A percentile compares a stretch with the other conserved stretches of the same genome.
Evolutionary conservation across 192 early-diverging fungal species (phyloP).

Genomic region (Coemansia sp.): DNA sequence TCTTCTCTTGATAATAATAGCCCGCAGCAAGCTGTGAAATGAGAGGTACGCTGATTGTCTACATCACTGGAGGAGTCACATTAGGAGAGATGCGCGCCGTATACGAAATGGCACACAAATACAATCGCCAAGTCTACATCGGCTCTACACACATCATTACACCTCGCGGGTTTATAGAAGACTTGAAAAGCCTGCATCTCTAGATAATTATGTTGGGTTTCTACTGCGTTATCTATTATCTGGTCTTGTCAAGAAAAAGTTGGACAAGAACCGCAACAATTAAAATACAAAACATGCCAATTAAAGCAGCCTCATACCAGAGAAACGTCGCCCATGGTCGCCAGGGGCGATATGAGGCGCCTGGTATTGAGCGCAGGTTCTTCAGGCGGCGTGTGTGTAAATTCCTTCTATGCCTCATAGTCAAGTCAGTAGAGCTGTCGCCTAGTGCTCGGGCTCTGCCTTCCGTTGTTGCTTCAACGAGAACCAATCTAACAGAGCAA

Average conservation of each 20-base stretch:
- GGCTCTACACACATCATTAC: slow-evolving; percentile 58
- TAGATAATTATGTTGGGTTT: neutral
- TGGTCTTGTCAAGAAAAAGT: slow-evolving; percentile 20
- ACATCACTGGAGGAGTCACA: slow-evolving; percentile 56
- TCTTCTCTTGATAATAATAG: neutral
- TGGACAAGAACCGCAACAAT: slow-evolving; percentile 19
- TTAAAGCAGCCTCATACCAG: slow-evolving; percentile 23
- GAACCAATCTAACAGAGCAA: slow-evolving; percentile 47
- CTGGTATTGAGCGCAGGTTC: slow-evolving; percentile 10
- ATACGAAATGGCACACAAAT: slow-evolving; percentile 49
- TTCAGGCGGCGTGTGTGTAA: slow-evolving; percentile 3
- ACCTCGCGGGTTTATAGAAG: slow-evolving; percentile 50
- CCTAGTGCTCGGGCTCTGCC: neutral
- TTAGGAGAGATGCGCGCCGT: slow-evolving; percentile 54
- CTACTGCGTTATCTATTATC: neutral
- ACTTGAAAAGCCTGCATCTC: slow-evolving; percentile 41
- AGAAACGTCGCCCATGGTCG: slow-evolving; percentile 30
- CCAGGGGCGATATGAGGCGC: slow-evolving; percentile 40
- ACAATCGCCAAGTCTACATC: slow-evolving; percentile 52
- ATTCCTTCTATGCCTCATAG: neutral
- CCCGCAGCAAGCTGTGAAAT: neutral
- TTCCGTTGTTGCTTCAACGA: slow-evolving; percentile 1
- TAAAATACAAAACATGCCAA: slow-evolving; percentile 17
- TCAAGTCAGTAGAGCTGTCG: too few species aligned
- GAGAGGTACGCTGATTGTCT: slow-evolving; percentile 43